Percentiles rank a stretch among this genome's conserved stretches.
Conservation (phyloP, 75 land plant genomes). For the Selaginella moellendorffii region DNA sequence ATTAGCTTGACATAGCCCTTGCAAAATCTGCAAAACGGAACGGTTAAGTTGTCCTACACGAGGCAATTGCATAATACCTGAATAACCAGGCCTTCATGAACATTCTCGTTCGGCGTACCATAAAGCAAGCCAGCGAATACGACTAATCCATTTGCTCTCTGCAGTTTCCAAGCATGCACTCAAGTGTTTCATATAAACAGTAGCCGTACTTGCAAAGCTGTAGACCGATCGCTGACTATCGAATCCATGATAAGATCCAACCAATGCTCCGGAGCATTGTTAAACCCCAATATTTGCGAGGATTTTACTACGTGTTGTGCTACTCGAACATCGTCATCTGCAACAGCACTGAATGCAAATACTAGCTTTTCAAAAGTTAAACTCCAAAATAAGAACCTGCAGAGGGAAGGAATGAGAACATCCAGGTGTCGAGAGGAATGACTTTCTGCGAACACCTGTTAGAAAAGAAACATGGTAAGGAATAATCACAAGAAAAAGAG, state of each 20-base stretch:
- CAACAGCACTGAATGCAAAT: constrained; percentile 25
- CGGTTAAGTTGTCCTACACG: neutral
- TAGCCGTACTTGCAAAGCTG: constrained; percentile 17
- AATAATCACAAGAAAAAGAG: neutral
- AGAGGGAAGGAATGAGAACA: constrained; percentile 19
- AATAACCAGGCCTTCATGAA: neutral
- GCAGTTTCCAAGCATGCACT: neutral
- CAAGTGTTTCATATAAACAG: constrained; percentile 2
- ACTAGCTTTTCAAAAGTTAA: neutral
- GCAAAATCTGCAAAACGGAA: neutral
- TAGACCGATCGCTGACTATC: constrained; percentile 5
- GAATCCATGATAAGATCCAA: constrained; percentile 12
- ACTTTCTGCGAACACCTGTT: constrained; percentile 27
- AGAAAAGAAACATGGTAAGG: neutral
- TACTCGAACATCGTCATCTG: constrained; percentile 23
- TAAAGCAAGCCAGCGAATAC: constrained; percentile 21
- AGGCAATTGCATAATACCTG: neutral
- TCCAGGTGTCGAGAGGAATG: constrained; percentile 13
- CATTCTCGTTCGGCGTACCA: constrained; percentile 11
- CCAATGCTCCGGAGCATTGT: constrained; percentile 17
- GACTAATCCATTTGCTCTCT: constrained; percentile 28
- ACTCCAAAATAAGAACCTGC: constrained; percentile 16
- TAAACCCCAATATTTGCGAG: constrained; percentile 22
- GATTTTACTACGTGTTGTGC: constrained; percentile 19
- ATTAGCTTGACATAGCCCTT: neutral